Evolutionary conservation across 352 stramenopile genomes (phyloP).

Genomic region (Globisporangium perplexum): DNA sequence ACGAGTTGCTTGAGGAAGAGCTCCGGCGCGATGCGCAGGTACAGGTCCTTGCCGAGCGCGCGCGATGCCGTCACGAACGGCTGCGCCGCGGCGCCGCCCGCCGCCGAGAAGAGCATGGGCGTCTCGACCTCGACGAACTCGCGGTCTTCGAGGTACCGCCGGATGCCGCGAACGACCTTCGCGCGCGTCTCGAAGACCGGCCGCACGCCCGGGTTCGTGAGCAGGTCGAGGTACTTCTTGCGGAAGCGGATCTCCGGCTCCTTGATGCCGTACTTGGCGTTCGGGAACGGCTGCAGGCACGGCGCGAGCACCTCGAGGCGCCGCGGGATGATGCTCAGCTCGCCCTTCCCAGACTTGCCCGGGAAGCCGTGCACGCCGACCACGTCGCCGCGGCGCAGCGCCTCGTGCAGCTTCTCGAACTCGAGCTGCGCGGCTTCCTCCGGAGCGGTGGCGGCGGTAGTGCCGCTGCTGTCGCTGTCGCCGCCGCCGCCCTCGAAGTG

Average conservation of each 20-base stretch:
- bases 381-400: slow-evolving; percentile 74
- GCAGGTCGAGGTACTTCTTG: slow-evolving; percentile 98
- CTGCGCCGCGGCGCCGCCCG: slow-evolving; percentile 95
- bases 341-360: slow-evolving; percentile 75
- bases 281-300: slow-evolving; percentile 88
- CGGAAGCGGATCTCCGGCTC: slow-evolving; percentile 94
- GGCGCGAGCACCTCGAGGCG: slow-evolving; percentile 92
- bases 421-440: slow-evolving; percentile 30
- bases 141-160: slow-evolving; percentile 63
- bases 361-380: slow-evolving; percentile 73
- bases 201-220: slow-evolving; percentile 93
- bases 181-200: slow-evolving; percentile 92
- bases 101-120: slow-evolving; percentile 98
- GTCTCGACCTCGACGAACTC: slow-evolving; percentile 93
- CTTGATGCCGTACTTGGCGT: slow-evolving; percentile 95
- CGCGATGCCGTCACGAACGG: slow-evolving; percentile 99
- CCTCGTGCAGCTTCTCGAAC: slow-evolving; percentile 61
- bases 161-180: slow-evolving; percentile 67
- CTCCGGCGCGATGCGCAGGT: slow-evolving; percentile 95
- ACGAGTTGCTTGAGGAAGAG: slow-evolving; percentile 97
- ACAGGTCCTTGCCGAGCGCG: slow-evolving; percentile 94
- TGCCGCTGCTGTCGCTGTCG: too few relatives aligned
- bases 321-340: slow-evolving; percentile 80
- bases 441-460: too few relatives aligned
- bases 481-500: slow-evolving; percentile 41